Evolutionary conservation across 2,329 filamentous ascomycete species (phyloP).

Genomic region (Cladorrhinum sp.): DNA sequence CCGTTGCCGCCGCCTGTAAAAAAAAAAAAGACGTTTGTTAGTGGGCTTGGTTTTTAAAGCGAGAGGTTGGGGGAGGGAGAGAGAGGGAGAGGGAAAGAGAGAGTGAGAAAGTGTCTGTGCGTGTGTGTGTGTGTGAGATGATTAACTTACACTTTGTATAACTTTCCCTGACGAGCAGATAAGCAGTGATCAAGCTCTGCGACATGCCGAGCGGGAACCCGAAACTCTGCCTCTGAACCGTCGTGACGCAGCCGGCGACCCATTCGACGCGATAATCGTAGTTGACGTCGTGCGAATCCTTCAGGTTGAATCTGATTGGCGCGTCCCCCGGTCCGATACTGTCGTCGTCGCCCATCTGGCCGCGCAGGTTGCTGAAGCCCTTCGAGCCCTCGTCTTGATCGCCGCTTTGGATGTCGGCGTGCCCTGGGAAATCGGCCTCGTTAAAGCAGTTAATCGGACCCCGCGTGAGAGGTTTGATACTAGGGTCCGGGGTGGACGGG

Average conservation of each 20-base stretch:
- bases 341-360: background rate
- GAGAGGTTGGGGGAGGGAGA: background rate
- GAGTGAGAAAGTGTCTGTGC: too few relatives aligned
- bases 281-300: slow-evolving; percentile 3
- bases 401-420: slow-evolving; percentile 9
- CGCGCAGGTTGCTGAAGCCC: slow-evolving; percentile 4
- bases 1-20: slow-evolving; percentile 8
- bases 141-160: slow-evolving; percentile 13
- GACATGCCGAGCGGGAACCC: slow-evolving; percentile 9
- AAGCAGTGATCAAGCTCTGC: slow-evolving; percentile 7
- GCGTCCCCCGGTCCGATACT: slow-evolving; percentile 11
- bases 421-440: slow-evolving; percentile 12
- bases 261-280: slow-evolving; percentile 13
- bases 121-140: too few relatives aligned
- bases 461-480: background rate
- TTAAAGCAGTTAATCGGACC: slow-evolving; percentile 12
- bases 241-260: slow-evolving; percentile 10
- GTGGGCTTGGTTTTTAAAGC: background rate
- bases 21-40: background rate
- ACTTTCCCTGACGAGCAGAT: slow-evolving; percentile 11
- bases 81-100: background rate
- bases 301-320: background rate
- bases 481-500: background rate
- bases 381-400: slow-evolving; percentile 8
- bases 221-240: slow-evolving; percentile 11